These are phyloP conservation scores for Amoebophrya sp. DNA, from an alignment of 169 alveolate genomes.

Conservation along the genomic window DNA sequence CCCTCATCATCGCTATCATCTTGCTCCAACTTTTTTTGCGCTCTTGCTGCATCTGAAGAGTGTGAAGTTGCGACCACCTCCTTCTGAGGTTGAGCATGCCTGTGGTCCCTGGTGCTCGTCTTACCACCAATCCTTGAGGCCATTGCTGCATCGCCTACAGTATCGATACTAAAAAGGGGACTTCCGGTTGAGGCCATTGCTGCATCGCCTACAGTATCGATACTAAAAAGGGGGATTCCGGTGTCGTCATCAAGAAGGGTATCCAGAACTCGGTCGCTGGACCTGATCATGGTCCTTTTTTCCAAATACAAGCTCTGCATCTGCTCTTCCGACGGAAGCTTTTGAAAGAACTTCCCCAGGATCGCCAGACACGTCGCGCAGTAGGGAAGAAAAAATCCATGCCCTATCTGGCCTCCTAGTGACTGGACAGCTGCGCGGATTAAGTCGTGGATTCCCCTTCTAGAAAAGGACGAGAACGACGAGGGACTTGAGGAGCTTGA, in stretches of 20 bases:
- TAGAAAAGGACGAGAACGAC: too few relatives aligned
- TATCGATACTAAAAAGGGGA: too few relatives aligned
- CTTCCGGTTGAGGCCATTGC: too few relatives aligned
- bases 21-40: neutral
- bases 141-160: too few relatives aligned
- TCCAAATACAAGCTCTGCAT: neutral
- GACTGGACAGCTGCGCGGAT: neutral
- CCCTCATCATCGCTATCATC: neutral
- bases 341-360: neutral
- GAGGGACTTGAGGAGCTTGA: too few relatives aligned
- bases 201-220: too few relatives aligned
- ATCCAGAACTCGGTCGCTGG: neutral
- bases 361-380: constrained; percentile 1
- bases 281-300: neutral
- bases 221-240: too few relatives aligned
- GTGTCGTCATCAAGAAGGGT: too few relatives aligned
- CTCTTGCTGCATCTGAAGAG: neutral
- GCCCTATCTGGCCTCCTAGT: neutral
- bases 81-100: neutral
- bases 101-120: neutral
- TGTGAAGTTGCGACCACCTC: neutral
- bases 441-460: too few relatives aligned
- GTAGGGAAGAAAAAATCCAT: neutral
- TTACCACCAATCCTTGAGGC: neutral
- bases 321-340: neutral